These are phyloP conservation scores for Daphne laureola DNA, from an alignment of 441 rosid genomes.

Conservation along the genomic window DNA sequence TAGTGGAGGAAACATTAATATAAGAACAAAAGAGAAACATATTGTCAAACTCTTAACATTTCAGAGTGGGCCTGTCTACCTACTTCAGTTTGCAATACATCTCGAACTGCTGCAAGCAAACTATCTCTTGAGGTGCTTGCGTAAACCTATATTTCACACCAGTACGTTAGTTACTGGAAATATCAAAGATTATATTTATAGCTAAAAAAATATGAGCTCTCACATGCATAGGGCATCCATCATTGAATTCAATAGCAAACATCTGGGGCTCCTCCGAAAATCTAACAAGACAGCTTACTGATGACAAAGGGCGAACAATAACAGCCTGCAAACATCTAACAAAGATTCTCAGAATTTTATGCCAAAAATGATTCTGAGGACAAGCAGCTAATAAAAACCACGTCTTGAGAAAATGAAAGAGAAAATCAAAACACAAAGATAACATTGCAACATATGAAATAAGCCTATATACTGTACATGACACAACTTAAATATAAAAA, in stretches of 20 bases:
- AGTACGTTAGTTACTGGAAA: constrained; percentile 26
- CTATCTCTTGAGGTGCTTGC: constrained; percentile 98
- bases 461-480: too few species aligned
- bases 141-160: constrained; percentile 54
- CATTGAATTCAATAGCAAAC: constrained; percentile 95
- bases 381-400: constrained; percentile 5
- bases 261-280: constrained; percentile 99
- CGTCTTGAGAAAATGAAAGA: too few species aligned
- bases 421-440: constrained; percentile 1
- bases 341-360: constrained; percentile 58
- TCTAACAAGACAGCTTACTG: constrained; percentile 89
- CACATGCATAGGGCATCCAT: constrained; percentile 97
- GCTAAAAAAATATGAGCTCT: constrained; percentile 26
- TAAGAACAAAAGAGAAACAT: constrained; percentile 1
- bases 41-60: constrained; percentile 16
- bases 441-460: constrained; percentile 3
- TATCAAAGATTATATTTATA: constrained; percentile 13
- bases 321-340: constrained; percentile 99
- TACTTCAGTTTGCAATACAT: constrained; percentile 95
- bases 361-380: constrained; percentile 14
- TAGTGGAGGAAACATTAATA: constrained; percentile 8
- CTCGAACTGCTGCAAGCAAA: constrained; percentile 94
- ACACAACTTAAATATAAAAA: too few species aligned
- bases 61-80: constrained; percentile 38
- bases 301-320: constrained; percentile 87